Conservation (phyloP, 2,329 filamentous ascomycete species). For the Aspergillus hortae region DNA sequence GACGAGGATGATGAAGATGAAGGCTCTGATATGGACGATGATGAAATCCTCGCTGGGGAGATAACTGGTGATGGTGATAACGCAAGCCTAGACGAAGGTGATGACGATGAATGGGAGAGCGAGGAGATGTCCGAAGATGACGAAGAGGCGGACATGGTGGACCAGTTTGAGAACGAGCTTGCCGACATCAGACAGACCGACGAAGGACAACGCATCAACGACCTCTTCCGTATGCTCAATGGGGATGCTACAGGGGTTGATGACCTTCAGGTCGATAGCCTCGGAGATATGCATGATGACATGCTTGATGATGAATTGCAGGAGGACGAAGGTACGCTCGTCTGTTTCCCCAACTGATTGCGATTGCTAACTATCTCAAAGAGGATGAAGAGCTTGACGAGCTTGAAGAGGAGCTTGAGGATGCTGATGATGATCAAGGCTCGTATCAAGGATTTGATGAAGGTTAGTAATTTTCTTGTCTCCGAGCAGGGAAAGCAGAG, state of each 20-base stretch:
- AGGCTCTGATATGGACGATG: conserved; percentile 58
- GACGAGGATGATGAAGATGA: conserved; percentile 57
- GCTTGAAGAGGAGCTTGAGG: conserved; percentile 44
- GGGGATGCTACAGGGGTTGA: conserved; percentile 41
- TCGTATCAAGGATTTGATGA: conserved; percentile 38
- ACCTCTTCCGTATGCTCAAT: conserved; percentile 44
- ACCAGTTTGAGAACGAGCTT: conserved; percentile 41
- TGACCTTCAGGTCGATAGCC: conserved; percentile 42
- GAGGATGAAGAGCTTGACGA: conserved; percentile 56
- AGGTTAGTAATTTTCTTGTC: conserved; percentile 14
- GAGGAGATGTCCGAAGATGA: conserved; percentile 47
- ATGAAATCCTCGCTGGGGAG: conserved; percentile 51
- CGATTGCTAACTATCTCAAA: conserved; percentile 34
- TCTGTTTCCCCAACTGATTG: neutral
- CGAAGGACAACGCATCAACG: conserved; percentile 42
- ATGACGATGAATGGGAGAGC: conserved; percentile 50
- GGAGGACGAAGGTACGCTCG: conserved; percentile 52
- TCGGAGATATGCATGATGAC: conserved; percentile 47
- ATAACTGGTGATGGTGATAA: conserved; percentile 56
- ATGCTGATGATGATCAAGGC: conserved; percentile 44
- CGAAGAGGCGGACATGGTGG: conserved; percentile 44
- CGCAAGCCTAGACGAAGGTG: conserved; percentile 45
- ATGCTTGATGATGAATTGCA: conserved; percentile 55
- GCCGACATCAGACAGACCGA: conserved; percentile 40
- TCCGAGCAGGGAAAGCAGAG: conserved; percentile 1